Percentiles rank a stretch among this genome's conserved stretches.
Conservation (phyloP, 78 protist genomes). For the Emiliania huxleyi region DNA sequence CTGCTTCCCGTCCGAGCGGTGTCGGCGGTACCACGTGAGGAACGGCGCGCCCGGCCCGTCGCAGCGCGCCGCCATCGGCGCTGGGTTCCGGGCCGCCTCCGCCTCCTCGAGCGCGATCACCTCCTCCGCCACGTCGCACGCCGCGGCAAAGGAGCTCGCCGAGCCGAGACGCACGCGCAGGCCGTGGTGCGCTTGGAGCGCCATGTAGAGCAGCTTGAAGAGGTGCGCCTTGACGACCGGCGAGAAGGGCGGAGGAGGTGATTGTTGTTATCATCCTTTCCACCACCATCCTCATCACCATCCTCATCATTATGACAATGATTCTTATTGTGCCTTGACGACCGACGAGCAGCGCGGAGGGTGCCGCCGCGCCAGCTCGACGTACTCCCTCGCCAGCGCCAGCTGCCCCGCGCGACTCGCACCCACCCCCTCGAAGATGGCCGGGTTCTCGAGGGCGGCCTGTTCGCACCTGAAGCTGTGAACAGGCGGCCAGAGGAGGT, state of each 20-base stretch:
- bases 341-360: neutral
- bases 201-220: neutral
- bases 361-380: neutral
- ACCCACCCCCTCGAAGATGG: neutral
- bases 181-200: neutral
- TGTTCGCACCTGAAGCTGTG: too few species aligned
- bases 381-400: neutral
- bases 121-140: neutral
- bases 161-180: neutral
- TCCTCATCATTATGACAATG: neutral
- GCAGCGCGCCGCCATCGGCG: neutral
- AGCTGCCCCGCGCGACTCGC: neutral
- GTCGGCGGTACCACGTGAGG: neutral
- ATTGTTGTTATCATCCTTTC: neutral
- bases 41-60: neutral
- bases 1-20: neutral
- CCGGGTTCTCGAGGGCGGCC: neutral
- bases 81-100: neutral
- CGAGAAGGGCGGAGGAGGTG: neutral
- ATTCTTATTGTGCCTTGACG: slow-evolving; percentile 20
- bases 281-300: neutral
- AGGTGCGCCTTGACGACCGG: slow-evolving; percentile 8
- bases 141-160: too few species aligned
- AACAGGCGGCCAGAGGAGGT: neutral
- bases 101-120: neutral